phyloP scores from a whole-genome alignment of 768 basidiomycete genomes.

The Paxillus rubicundulus region DNA sequence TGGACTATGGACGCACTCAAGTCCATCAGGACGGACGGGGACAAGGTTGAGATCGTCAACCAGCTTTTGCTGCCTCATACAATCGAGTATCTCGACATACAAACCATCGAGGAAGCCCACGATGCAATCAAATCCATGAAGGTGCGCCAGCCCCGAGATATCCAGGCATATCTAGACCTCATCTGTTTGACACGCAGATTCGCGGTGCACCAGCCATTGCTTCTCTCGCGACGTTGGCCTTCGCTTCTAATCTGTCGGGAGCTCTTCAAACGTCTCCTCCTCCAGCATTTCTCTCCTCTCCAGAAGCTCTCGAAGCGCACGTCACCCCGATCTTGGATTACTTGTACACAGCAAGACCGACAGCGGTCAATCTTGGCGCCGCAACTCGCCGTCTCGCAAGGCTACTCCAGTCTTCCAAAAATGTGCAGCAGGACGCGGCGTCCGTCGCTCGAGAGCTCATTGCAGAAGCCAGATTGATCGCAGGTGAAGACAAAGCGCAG shows the following conservation, averaged over 20 bases:
- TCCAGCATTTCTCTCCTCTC: slow-evolving; percentile 57
- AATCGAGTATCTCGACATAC: slow-evolving; percentile 62
- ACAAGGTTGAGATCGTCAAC: slow-evolving; percentile 81
- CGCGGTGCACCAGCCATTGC: slow-evolving; percentile 96
- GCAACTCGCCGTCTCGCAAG: slow-evolving; percentile 71
- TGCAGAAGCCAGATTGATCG: slow-evolving; percentile 69
- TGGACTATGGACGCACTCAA: slow-evolving; percentile 25
- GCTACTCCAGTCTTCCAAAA: slow-evolving; percentile 38
- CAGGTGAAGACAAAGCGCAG: slow-evolving; percentile 82
- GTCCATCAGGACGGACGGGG: slow-evolving; percentile 45
- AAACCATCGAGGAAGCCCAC: slow-evolving; percentile 79
- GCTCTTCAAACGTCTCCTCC: slow-evolving; percentile 44
- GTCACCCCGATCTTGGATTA: slow-evolving; percentile 61
- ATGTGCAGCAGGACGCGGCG: slow-evolving; percentile 41
- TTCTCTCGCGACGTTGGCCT: slow-evolving; percentile 80
- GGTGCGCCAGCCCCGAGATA: slow-evolving; percentile 38
- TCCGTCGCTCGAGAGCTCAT: slow-evolving; percentile 59
- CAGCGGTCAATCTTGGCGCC: slow-evolving; percentile 91
- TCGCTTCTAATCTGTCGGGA: slow-evolving; percentile 62
- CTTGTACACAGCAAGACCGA: slow-evolving; percentile 87
- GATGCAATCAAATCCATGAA: slow-evolving; percentile 97
- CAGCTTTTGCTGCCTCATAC: slow-evolving; percentile 83
- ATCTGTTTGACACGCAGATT: slow-evolving; percentile 42
- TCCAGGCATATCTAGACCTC: not conserved
- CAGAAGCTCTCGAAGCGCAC: slow-evolving; percentile 49